phyloP scores from a whole-genome alignment of 306 rosid species.

The Prunus dulcis region DNA sequence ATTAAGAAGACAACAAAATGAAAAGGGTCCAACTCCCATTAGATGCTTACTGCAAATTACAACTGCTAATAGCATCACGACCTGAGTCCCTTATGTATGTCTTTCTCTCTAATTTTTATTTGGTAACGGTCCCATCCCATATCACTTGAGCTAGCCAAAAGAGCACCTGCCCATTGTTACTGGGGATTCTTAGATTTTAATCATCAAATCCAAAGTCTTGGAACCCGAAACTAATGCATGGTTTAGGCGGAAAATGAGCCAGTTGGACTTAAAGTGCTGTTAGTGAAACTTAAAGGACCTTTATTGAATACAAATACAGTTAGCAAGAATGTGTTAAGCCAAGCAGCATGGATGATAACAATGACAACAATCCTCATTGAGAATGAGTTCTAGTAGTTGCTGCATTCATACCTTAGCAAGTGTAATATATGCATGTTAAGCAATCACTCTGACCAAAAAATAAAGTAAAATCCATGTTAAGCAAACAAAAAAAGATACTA shows the following conservation, averaged over 20 bases:
- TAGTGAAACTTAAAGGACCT: not conserved
- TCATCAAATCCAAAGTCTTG: not conserved
- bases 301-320: not conserved
- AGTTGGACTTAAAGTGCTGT: not conserved
- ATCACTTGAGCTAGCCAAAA: not conserved
- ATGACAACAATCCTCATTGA: not conserved
- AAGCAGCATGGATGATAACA: slow-evolving; percentile 6
- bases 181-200: not conserved
- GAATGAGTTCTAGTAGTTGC: not conserved
- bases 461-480: not conserved
- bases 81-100: not conserved
- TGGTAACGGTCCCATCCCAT: not conserved
- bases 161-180: not conserved
- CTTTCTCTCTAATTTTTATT: not conserved
- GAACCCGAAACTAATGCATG: not conserved
- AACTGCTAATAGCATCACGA: not conserved
- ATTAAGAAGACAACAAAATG: not conserved
- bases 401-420: not conserved
- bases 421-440: not conserved
- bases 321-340: not conserved
- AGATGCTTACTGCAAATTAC: not conserved
- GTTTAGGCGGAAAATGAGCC: not conserved
- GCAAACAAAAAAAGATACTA: not conserved
- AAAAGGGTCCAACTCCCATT: not conserved
- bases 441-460: no score